Percentiles rank a stretch among this genome's conserved stretches.
Conservation (phyloP, 2,329 filamentous ascomycete species). For the Sordariomycetes sp. region DNA sequence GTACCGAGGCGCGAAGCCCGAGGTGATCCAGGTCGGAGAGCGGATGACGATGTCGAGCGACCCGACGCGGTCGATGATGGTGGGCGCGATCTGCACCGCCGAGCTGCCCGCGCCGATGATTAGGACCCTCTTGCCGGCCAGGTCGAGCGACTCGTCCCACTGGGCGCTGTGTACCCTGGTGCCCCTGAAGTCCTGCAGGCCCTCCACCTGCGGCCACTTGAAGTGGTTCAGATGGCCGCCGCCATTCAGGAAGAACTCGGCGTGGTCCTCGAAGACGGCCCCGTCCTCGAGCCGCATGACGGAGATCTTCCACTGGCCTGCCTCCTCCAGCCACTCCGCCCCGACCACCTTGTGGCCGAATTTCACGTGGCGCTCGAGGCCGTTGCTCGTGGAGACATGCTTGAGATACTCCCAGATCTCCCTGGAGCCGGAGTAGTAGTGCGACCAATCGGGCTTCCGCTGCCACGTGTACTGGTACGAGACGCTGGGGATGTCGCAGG, state of each 20-base stretch:
- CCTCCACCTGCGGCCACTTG: constrained; percentile 37
- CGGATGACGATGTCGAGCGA: constrained; percentile 54
- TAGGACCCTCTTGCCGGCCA: constrained; percentile 37
- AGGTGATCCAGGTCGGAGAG: constrained; percentile 26
- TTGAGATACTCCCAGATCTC: neutral
- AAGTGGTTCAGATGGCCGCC: neutral
- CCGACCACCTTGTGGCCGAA: neutral
- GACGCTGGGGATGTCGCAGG: constrained; percentile 4
- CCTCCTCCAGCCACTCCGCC: neutral
- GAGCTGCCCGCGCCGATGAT: constrained; percentile 54
- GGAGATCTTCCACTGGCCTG: neutral
- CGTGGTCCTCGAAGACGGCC: neutral
- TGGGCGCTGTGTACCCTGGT: constrained; percentile 45
- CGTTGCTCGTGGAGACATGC: neutral
- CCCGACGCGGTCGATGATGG: constrained; percentile 33
- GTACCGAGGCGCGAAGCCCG: constrained; percentile 44
- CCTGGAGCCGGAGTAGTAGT: too few relatives aligned
- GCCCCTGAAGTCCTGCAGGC: constrained; percentile 37
- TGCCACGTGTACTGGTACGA: constrained; percentile 3
- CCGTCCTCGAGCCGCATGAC: neutral
- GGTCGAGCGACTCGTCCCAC: constrained; percentile 43
- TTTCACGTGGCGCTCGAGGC: neutral
- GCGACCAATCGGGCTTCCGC: neutral
- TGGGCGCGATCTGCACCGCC: constrained; percentile 45
- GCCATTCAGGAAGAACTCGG: neutral